Base-by-base conservation (phyloP, 441 rosid species). In the Adansonia gregorii region DNA sequence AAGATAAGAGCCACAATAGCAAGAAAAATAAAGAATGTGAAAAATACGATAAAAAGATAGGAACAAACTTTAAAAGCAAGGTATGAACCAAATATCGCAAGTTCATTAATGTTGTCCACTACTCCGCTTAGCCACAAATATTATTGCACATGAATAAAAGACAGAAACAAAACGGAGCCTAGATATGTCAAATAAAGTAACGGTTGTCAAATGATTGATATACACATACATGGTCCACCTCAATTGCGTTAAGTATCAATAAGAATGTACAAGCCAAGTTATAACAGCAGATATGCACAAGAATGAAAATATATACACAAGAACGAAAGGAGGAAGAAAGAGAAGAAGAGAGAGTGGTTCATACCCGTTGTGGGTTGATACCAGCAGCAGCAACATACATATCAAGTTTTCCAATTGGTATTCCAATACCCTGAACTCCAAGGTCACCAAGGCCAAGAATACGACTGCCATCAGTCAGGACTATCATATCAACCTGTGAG, bases 391-490 rank as follows among this genome's bases (percentile, higher is more conserved):
- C 90, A 66, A 96, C 98, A 78, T 96, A 94, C 88, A 96, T 93
- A 85, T 96, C 99, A 31, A 96, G 94, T 84, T 96, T 96, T 58
- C 99, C 98, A 58, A 96, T 92, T 20, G 98, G 97, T 81, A 93
- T 94, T 41, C 97, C 99, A 75, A 96, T 94, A 48, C 98, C 98
- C 86, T 96, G 99, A 74, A 94, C 99, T 72, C 99, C 99, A 76
- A 96, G 98, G 78, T 96, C 99, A 60, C 99, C 99, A 74, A 96
- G 89, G 82, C 99, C 98, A 79, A 96, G 98, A 79, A 96, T 93
- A 69, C 98, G 95, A 65, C 99, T 96, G 52, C 99, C 99, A 75
- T 96, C 99, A 15, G 99, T 96, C 65, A 94, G 81, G 51, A 94
- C 99, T 84, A 96, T 94, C 99, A 96, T 96, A 87, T 96, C 99